Percentiles rank a stretch among this genome's conserved stretches.
These are phyloP conservation scores for Naganishia vaughanmartiniae DNA, from an alignment of 768 basidiomycete genomes.

Conservation along the genomic window DNA sequence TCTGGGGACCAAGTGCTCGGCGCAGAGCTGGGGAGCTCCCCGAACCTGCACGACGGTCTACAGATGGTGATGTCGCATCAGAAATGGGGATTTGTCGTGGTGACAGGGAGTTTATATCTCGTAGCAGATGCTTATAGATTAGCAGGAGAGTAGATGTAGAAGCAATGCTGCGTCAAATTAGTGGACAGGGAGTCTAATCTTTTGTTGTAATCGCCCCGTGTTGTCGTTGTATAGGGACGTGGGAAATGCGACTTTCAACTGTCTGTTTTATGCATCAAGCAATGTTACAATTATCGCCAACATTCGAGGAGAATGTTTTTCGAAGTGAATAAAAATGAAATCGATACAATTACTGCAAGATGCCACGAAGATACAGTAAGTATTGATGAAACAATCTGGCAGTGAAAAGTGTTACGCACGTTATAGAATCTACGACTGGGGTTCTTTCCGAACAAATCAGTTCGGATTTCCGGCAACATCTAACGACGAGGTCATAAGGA, in stretches of 20 bases:
- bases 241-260: neutral
- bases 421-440: constrained; percentile 86
- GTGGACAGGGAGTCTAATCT: too few relatives aligned
- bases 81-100: constrained; percentile 59
- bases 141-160: neutral
- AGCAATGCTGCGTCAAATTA: neutral
- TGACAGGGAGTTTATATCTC: constrained; percentile 90
- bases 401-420: constrained; percentile 38
- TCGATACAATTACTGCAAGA: constrained; percentile 10
- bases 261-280: constrained; percentile 21
- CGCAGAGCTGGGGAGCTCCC: constrained; percentile 5
- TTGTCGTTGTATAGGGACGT: constrained; percentile 9
- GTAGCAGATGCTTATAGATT: constrained; percentile 87
- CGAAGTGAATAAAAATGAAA: neutral
- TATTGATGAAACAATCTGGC: too few relatives aligned
- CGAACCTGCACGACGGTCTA: constrained; percentile 56
- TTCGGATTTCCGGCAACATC: constrained; percentile 95
- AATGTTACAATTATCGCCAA: constrained; percentile 18
- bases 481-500: constrained; percentile 45
- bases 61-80: constrained; percentile 55
- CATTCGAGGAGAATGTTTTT: neutral
- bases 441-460: constrained; percentile 83
- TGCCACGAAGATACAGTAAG: neutral
- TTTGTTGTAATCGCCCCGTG: neutral
- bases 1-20: constrained; percentile 44